phyloP scores from a whole-genome alignment of 257 asterid genomes.

The Plantago elongata region DNA sequence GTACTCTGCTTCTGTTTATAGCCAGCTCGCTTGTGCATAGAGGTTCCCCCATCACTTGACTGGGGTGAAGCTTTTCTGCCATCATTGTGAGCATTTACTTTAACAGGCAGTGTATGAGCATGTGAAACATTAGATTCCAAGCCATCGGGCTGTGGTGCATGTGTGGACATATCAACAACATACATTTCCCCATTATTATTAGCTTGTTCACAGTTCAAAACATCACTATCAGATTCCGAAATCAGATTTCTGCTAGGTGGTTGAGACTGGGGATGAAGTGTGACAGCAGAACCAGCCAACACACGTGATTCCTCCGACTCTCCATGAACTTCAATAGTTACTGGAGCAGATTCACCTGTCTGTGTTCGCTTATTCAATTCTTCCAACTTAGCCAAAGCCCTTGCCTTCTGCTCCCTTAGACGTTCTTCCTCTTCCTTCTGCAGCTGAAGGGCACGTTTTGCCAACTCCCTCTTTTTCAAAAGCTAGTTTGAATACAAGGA shows the following conservation, averaged over 20 bases:
- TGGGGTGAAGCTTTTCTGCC: conserved; percentile 28
- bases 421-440: conserved; percentile 97
- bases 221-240: conserved; percentile 26
- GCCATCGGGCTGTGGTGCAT: conserved; percentile 25
- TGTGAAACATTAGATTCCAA: conserved; percentile 33
- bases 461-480: conserved; percentile 62
- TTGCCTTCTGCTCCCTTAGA: conserved; percentile 78
- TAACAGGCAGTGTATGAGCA: conserved; percentile 25
- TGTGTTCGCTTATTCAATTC: conserved; percentile 79
- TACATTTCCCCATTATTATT: conserved; percentile 30
- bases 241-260: conserved; percentile 26
- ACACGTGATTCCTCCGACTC: conserved; percentile 32
- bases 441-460: conserved; percentile 65
- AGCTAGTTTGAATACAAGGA: conserved; percentile 45
- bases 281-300: conserved; percentile 30
- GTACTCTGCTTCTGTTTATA: conserved; percentile 57
- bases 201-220: conserved; percentile 24
- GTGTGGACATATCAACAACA: conserved; percentile 30
- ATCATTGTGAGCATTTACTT: conserved; percentile 35
- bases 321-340: conserved; percentile 16
- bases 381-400: conserved; percentile 88
- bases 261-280: conserved; percentile 31
- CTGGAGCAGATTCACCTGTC: conserved; percentile 43
- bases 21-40: conserved; percentile 43
- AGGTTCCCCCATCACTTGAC: conserved; percentile 41